Percentiles rank a stretch among this genome's conserved stretches.
Conservation (phyloP, 2,329 filamentous ascomycete species). For the Claviceps africana region DNA sequence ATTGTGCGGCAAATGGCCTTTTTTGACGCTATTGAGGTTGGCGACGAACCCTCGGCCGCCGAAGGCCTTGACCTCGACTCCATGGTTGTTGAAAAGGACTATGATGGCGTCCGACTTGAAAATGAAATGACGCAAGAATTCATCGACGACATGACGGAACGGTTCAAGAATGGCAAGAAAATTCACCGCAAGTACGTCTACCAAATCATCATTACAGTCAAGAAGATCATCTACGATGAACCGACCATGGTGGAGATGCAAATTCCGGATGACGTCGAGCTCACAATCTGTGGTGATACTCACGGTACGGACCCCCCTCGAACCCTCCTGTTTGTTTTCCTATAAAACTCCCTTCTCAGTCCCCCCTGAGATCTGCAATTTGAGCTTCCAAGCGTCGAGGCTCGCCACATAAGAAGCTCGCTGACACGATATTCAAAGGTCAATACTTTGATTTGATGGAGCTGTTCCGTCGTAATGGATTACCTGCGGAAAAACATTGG, state of each 20-base stretch:
- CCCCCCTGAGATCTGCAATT: neutral
- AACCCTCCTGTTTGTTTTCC: no score
- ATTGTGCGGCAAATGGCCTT: constrained; percentile 86
- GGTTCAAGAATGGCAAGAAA: constrained; percentile 93
- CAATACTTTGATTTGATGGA: constrained; percentile 98
- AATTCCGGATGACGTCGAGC: constrained; percentile 58
- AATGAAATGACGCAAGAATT: constrained; percentile 91
- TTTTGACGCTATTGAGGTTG: constrained; percentile 85
- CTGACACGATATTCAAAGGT: constrained; percentile 33
- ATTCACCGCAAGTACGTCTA: constrained; percentile 94
- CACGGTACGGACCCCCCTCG: constrained; percentile 53
- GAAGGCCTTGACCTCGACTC: constrained; percentile 79
- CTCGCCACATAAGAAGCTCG: neutral
- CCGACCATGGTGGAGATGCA: constrained; percentile 93
- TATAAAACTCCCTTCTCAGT: neutral
- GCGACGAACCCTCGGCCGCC: constrained; percentile 81
- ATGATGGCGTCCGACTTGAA: constrained; percentile 69
- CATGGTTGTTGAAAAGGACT: constrained; percentile 68
- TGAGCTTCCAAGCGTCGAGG: neutral
- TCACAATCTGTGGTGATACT: constrained; percentile 95
- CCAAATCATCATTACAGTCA: constrained; percentile 83
- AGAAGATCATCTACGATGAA: constrained; percentile 81
- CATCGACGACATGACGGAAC: constrained; percentile 89
- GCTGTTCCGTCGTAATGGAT: constrained; percentile 83
- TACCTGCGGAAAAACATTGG: constrained; percentile 70